Evolutionary conservation across 805 yeast genomes (phyloP), one percentile per base, ranked within the genome.

Genomic region (Yarrowia divulgata): DNA sequence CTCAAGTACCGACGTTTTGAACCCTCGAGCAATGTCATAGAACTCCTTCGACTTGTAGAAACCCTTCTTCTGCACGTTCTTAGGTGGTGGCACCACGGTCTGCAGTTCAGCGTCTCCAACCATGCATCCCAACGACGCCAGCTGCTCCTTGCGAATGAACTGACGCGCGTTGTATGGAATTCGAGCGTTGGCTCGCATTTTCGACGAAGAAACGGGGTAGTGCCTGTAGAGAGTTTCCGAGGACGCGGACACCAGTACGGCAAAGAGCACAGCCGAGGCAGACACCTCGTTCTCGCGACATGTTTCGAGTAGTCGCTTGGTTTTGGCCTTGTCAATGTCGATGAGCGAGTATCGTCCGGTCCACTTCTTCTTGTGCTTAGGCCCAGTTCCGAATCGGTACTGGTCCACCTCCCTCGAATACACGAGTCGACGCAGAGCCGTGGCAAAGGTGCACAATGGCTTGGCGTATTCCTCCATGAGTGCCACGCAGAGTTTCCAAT

Each of bases 81-180:
- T 57, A n/a, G 63, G 63, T 2, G 63, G 63, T 4, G 63, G 63
- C 5, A 57, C 63, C 12, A 57, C 63, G 8, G 63, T 42, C n/a
- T 40, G 48, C 14, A 57, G 63, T 35, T 40, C 63, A 6, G 63
- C 63, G 13, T 57, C 63, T 23, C 63, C 63, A 23, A 57, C 63
- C 63, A 57, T 57, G 23, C 63, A 57, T 18, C 63, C 63, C 48
- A 57, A 14, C 37, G 48, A 40, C 6, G 63, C 23, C 37, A 57
- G 48, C 48, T 40, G 46, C 37, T 84, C 87, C 71, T 87, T 88
- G 69, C 87, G 87, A 78, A 93, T 94, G 78, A 88, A 93, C 63
- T 88, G 85, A 70, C 91, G 85, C 4, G 98, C 97, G 76, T 93
- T 93, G 93, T 97, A 91, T 0, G 91, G 85, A 67, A 93, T 90